Base-by-base conservation (phyloP, 2,329 filamentous ascomycete genomes). In the Aspergillus novoparasiticus region DNA sequence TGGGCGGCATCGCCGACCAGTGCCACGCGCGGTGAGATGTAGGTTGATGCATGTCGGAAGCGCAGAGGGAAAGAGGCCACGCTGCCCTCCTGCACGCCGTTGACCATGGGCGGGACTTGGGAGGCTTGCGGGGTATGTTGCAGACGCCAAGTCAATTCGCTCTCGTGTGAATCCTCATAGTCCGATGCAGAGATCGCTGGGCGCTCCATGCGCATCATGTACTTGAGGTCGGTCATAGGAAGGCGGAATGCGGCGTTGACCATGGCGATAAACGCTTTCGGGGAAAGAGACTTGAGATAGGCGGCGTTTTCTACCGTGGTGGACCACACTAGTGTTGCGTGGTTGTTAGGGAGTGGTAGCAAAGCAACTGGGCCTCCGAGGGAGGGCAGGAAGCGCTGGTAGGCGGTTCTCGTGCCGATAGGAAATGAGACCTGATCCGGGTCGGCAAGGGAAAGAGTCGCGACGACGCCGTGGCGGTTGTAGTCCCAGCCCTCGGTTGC, bases 1-100 rank as follows among this genome's bases (percentile, higher is more conserved):
- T 99, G 95, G 9, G 95, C 95, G 1, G 95, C 95, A 69, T 99
- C 95, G 64, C 95, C 95, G 41, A 99, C 88, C 1, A 99, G 86
- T 0, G 94, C 95, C 10, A 97, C 84, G n/a, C 95, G 90, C 72
- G 97, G 93, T 45, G 89, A 91, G 48, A 92, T 91, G 75, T 99
- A 99, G 1, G 92, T 93, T 73, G 96, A 92, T n/a, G 94, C 94
- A 76, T 99, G 95, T 32, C 94, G 89, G 82, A 98, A 85, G 73
- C 90, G 92, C 21, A 99, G 86, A 0, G 95, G 95, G 79, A 99
- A 99, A 0, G 92, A 94, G 1, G 95, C 94, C 16, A 96, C 83
- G 21, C 88, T 93, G 69, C 89, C 89, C 59, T 90, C 84, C 76
- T 98, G 94, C 1, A 97, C 88, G 28, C 83, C 86, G 1, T 86